Conservation (phyloP, 2,329 filamentous ascomycete genomes). For the Trichoderma pleuroti region DNA sequence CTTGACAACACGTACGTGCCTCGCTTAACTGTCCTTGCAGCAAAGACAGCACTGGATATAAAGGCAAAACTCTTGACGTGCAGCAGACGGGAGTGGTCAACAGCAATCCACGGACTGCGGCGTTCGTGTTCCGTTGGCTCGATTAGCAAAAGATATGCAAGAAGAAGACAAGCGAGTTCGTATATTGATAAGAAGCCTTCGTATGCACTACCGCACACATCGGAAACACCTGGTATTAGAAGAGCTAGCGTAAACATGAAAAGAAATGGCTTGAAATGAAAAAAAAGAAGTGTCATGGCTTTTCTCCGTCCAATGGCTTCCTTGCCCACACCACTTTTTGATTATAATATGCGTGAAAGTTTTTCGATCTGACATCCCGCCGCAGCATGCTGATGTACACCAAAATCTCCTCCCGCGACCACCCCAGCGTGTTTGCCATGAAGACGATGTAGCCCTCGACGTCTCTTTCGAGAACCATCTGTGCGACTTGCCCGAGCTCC, state of each 20-base stretch:
- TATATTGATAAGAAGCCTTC: neutral
- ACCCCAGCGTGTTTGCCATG: slow-evolving; percentile 17
- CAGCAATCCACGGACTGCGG: neutral
- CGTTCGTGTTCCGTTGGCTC: neutral
- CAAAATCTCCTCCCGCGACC: slow-evolving; percentile 15
- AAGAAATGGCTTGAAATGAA: neutral
- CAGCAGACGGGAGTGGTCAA: neutral
- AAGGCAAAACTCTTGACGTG: neutral
- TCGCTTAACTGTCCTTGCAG: neutral
- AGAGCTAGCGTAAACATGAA: neutral
- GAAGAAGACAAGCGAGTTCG: neutral
- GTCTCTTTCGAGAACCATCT: slow-evolving; percentile 32
- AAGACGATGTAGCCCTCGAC: slow-evolving; percentile 30
- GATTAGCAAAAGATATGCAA: neutral
- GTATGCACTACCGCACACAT: neutral
- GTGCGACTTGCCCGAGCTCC: slow-evolving; percentile 29
- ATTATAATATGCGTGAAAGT: slow-evolving; percentile 15
- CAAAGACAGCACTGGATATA: neutral
- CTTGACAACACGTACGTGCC: neutral
- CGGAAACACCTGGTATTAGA: neutral
- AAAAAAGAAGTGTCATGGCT: neutral
- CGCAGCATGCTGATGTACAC: slow-evolving; percentile 15
- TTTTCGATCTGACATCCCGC: slow-evolving; percentile 7
- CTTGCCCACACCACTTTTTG: slow-evolving; percentile 17
- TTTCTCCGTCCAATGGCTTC: slow-evolving; percentile 11